A percentile compares a stretch with the other conserved stretches of the same genome.
Conservation (phyloP, 2,329 filamentous ascomycete genomes). For the Zymoseptoria brevis region DNA sequence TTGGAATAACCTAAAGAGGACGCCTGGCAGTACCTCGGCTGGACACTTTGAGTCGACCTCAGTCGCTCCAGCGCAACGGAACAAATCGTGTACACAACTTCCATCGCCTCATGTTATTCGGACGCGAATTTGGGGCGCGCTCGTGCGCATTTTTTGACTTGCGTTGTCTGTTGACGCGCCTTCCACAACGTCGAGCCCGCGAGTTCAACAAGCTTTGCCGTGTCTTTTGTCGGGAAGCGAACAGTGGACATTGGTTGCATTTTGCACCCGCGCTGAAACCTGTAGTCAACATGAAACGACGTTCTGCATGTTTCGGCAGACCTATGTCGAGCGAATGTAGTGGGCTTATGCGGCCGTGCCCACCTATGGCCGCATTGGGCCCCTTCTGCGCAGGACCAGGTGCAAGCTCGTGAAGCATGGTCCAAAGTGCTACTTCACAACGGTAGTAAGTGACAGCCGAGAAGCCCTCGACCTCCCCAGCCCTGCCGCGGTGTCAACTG, state of each 20-base stretch:
- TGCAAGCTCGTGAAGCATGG: not conserved
- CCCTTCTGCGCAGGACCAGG: not conserved
- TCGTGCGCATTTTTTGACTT: not conserved
- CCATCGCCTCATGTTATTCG: not conserved
- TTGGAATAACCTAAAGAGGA: not conserved
- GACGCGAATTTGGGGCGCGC: slow-evolving; percentile 1
- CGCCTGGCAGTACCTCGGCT: not conserved
- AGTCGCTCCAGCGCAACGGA: not conserved
- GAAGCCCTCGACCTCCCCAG: slow-evolving; percentile 83
- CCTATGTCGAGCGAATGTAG: not conserved
- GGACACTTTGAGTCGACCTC: slow-evolving; percentile 1
- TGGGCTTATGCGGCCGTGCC: not conserved
- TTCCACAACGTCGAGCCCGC: not conserved
- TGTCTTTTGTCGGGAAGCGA: not conserved
- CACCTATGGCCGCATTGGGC: not conserved
- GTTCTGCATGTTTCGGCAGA: not conserved
- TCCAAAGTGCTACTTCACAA: slow-evolving; percentile 43
- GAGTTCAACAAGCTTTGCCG: not conserved
- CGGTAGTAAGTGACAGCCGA: slow-evolving; percentile 86
- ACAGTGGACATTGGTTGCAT: not conserved
- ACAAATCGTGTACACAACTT: not conserved
- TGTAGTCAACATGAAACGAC: not conserved
- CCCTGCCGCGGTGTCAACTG: slow-evolving; percentile 66
- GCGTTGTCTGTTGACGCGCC: not conserved
- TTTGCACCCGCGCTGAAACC: not conserved